These are phyloP conservation scores for Lycium barbarum DNA, from an alignment of 257 asterid species.

Conservation along the genomic window DNA sequence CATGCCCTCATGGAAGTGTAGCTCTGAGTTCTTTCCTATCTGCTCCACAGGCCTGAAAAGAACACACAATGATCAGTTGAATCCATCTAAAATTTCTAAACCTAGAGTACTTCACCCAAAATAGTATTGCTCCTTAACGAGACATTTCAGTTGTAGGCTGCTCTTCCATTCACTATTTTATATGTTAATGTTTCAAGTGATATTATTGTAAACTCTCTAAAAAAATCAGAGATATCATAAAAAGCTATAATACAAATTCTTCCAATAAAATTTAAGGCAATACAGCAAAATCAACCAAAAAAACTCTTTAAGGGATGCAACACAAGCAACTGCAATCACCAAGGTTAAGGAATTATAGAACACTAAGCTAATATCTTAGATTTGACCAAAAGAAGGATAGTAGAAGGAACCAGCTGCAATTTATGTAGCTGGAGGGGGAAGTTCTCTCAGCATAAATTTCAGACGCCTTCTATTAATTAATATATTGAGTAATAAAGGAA, in stretches of 20 bases:
- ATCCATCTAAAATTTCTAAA: neutral
- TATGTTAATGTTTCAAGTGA: neutral
- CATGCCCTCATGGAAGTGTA: constrained; percentile 68
- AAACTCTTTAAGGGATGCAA: neutral
- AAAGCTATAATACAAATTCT: neutral
- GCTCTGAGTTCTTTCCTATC: constrained; percentile 85
- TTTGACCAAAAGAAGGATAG: neutral
- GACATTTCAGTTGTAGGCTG: neutral
- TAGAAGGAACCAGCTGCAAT: neutral
- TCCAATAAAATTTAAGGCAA: neutral
- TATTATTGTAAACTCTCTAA: neutral
- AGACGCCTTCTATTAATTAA: neutral
- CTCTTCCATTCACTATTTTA: neutral
- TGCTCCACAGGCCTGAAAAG: constrained; percentile 81
- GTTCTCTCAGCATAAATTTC: neutral
- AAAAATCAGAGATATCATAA: neutral
- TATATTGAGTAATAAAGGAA: neutral
- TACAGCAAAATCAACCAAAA: neutral
- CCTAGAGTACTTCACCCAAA: neutral
- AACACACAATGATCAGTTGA: constrained; percentile 21
- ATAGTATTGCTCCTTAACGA: neutral
- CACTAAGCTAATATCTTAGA: neutral
- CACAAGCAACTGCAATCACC: neutral
- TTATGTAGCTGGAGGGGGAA: neutral
- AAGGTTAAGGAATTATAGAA: neutral